These are phyloP conservation scores for Huntiella bhutanensis DNA, from an alignment of 2,329 filamentous ascomycete genomes.

Conservation along the genomic window DNA sequence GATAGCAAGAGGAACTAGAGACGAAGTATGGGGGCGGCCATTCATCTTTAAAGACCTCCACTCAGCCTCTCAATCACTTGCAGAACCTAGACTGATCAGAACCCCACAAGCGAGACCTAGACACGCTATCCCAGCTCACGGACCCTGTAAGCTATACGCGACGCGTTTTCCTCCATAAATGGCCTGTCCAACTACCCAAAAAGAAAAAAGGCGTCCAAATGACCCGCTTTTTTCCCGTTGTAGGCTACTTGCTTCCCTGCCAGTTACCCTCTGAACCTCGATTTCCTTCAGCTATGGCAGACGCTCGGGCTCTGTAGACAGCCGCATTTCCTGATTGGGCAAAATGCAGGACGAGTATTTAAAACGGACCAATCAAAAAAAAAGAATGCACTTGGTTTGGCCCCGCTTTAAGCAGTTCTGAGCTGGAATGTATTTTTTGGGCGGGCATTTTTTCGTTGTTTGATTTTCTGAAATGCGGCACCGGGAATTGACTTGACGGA, in stretches of 20 bases:
- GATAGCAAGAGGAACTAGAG: not conserved
- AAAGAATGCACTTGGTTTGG: not conserved
- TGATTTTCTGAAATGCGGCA: too few species aligned
- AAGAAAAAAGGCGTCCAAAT: not conserved
- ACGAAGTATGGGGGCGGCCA: not conserved
- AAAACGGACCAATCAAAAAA: constrained; percentile 5
- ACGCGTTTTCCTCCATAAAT: not conserved
- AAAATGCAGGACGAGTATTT: too few species aligned
- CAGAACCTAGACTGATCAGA: not conserved
- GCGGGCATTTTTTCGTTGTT: too few species aligned
- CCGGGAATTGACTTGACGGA: too few species aligned
- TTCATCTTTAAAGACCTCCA: constrained; percentile 8
- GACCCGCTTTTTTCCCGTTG: too few species aligned
- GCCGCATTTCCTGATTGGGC: too few species aligned
- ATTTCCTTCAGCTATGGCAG: too few species aligned
- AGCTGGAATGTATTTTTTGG: not conserved
- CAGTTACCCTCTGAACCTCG: too few species aligned
- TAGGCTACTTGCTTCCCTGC: too few species aligned
- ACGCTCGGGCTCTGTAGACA: too few species aligned
- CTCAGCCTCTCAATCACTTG: constrained; percentile 7
- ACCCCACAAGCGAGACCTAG: not conserved
- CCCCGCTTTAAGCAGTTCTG: not conserved
- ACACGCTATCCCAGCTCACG: not conserved
- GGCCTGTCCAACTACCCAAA: not conserved
- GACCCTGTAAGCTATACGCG: not conserved